These are phyloP conservation scores for Backusella tuberculispora DNA, from an alignment of 192 early-diverging fungal genomes.

Conservation along the genomic window DNA sequence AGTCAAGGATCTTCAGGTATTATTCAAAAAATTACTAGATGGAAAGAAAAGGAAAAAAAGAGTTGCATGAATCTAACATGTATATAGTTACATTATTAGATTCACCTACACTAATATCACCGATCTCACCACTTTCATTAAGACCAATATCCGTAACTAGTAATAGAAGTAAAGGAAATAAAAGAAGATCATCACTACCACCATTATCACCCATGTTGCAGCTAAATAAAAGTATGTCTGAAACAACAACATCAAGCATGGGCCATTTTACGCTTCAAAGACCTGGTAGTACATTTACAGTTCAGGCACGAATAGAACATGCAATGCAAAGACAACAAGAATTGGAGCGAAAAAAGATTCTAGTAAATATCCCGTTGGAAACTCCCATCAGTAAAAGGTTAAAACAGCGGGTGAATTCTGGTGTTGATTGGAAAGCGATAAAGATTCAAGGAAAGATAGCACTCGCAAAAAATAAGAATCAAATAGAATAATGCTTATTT, in stretches of 20 bases:
- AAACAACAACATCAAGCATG: neutral
- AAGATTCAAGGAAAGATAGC: neutral
- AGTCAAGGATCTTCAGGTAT: neutral
- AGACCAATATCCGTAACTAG: neutral
- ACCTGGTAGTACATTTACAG: neutral
- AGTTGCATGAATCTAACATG: neutral
- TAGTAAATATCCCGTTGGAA: neutral
- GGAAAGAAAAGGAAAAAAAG: neutral
- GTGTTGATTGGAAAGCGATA: neutral
- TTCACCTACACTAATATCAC: neutral
- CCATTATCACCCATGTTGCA: neutral
- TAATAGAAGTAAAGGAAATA: neutral
- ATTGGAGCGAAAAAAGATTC: neutral
- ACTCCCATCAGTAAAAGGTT: slow-evolving; percentile 1
- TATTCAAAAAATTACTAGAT: no score
- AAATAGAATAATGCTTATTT: neutral
- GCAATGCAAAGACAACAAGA: neutral
- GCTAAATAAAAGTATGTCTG: neutral
- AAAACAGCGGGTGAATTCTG: neutral
- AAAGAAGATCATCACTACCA: neutral
- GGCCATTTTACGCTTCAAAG: neutral
- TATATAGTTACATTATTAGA: slow-evolving; percentile 6
- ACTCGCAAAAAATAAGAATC: neutral
- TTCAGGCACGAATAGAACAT: neutral
- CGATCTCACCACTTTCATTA: slow-evolving; percentile 6